Conservation (phyloP, 2,329 filamentous ascomycete genomes). For the Zasmidium citrigriseum region DNA sequence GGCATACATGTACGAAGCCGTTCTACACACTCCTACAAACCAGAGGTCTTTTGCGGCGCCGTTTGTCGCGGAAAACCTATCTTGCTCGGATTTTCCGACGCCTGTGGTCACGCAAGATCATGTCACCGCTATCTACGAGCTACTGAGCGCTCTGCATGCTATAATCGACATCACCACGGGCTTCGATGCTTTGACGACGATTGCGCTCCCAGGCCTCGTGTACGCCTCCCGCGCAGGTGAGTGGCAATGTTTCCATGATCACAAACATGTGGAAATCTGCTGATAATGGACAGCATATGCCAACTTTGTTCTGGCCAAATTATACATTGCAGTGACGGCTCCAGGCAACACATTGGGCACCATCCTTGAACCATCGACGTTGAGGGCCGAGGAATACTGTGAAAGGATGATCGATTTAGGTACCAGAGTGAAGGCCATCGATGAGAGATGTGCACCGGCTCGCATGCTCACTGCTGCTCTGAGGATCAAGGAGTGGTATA, state of each 20-base stretch:
- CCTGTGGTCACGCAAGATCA: slow-evolving; percentile 27
- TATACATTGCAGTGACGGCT: slow-evolving; percentile 29
- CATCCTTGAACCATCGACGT: slow-evolving; percentile 27
- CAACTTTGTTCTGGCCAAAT: slow-evolving; percentile 27
- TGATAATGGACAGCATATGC: slow-evolving; percentile 19
- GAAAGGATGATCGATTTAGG: slow-evolving; percentile 21
- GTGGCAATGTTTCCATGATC: neutral
- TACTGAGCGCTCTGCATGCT: slow-evolving; percentile 24
- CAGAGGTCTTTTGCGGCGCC: slow-evolving; percentile 32
- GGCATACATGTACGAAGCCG: slow-evolving; percentile 30
- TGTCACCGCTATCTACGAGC: slow-evolving; percentile 25
- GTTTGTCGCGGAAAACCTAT: slow-evolving; percentile 30
- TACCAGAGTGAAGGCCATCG: slow-evolving; percentile 10
- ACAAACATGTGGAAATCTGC: neutral
- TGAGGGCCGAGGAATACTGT: slow-evolving; percentile 29
- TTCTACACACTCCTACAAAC: slow-evolving; percentile 34
- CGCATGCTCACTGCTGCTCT: slow-evolving; percentile 19
- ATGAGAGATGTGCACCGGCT: slow-evolving; percentile 20
- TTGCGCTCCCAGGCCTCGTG: slow-evolving; percentile 26
- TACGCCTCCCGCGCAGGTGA: slow-evolving; percentile 22
- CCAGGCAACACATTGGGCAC: slow-evolving; percentile 28
- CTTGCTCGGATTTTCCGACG: slow-evolving; percentile 29
- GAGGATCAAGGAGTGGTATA: slow-evolving; percentile 22
- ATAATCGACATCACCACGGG: slow-evolving; percentile 24
- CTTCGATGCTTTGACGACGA: slow-evolving; percentile 15